Evolutionary conservation across 371 early-diverging fungal species (phyloP), one percentile per base, ranked within the genome.

Genomic region (Mucor racemosus): DNA sequence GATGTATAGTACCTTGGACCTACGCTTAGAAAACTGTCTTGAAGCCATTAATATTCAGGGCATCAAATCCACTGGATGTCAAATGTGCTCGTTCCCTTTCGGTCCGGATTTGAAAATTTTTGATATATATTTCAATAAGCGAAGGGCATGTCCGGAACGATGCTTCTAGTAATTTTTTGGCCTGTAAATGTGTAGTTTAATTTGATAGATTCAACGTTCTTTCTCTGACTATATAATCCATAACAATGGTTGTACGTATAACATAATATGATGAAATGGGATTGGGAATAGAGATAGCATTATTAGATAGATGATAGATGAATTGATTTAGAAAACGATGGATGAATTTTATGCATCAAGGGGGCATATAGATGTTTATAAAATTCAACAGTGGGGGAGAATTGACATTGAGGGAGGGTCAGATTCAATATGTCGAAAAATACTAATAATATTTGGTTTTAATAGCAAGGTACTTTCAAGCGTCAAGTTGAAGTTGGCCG

Each of bases 401-500:
- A 7, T 44, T 26, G 26, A 26, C 26, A 26, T 44, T 7, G 44
- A 44, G 65, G 19, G 59, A 35, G 33, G 50, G 15, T 10, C 15
- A 21, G 33, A 36, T 39, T 14, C 7, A 19, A 19, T 33, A 38
- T 53, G 38, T 14, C 34, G 26, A 11, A 56, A 35, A 26, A 33
- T 39, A 58, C 56, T 62, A 35, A 58, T 31, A 33, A 26, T 26
- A 26, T 38, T 11, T 38, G 1, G 1, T 53, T 9, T 15, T 38
- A 6, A 38, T 76, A 83, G 80, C 76, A 78, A 77, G 80, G 79
- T 75, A 77, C 91, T 73, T 94, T 93, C 88, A 91, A 91, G 85
- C 92, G 93, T 84, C 90, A 92, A 86, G 98, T 98, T 79, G 95
- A 99, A 88, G 94, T 98, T 82, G 98, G 98, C 85, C 97, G 98